Evolutionary conservation across 176 grass and related monocot genomes (phyloP), one percentile per base, ranked within the genome.

Genomic region (Urochloa ruziziensis): DNA sequence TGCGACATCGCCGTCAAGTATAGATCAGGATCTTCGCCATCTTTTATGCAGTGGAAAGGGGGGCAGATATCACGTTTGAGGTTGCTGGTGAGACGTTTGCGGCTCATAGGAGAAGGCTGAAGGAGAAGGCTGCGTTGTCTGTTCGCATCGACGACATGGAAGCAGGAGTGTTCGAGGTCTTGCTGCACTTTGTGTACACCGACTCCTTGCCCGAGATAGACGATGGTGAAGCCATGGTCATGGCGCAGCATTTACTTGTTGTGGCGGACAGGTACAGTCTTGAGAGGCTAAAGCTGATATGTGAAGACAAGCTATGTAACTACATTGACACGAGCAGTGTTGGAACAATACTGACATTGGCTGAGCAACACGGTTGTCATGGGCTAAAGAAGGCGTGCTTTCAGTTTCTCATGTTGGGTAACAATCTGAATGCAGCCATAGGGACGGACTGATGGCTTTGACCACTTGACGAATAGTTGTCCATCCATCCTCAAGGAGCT

Each of bases 181-280:
- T 86, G 59, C 83, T 86, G 6, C 69, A 76, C 66, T 90, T 70
- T 79, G 68, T 90, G 46, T 90, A 90, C 78, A 84, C 58, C 0
- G 88, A 90, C 47, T 16, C 37, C 3, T 48, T 82, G 6, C 73
- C 34, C 1, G 23, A 51, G 27, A 52, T 74, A 3, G 18, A 70
- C 36, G 14, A 43, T 33, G 25, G 73, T 13, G 78, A 73, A 19
- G 21, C 9, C 14, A 36, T 73, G 23, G 62, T 47, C 21, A 80
- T 89, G 65, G 52, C 76, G 4, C 74, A 84, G 34, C 73, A 89
- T 66, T 67, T 89, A 30, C 75, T 85, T 27, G 87, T 67, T 19
- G 87, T 82, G 11, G 74, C 80, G 9, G 81, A 84, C 60, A 63
- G 62, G 25, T 89, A 80, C 66, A 53, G 37, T 25, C 10, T 89